Evolutionary conservation across 1,139 yeast species (phyloP).

Genomic region (Candida pseudocylindracea): DNA sequence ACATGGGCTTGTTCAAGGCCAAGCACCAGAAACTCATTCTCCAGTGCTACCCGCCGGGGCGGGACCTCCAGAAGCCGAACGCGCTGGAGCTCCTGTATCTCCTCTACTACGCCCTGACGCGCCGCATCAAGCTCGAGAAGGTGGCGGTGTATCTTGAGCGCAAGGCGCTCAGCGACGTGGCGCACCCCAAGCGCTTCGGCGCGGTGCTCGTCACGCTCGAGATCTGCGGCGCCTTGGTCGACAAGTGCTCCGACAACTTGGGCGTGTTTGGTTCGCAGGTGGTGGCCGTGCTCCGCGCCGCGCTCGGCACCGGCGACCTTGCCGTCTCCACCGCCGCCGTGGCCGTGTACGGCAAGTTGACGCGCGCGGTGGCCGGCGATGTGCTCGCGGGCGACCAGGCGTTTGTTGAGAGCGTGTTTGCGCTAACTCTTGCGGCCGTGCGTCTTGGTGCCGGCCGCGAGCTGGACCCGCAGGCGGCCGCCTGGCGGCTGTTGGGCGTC

Average conservation of each 20-base stretch:
- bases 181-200: constrained; percentile 41
- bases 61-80: constrained; percentile 78
- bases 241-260: constrained; percentile 60
- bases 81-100: constrained; percentile 78
- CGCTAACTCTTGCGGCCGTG: constrained; percentile 7
- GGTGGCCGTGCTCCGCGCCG: constrained; percentile 20
- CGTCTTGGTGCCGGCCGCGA: not conserved
- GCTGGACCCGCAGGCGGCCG: constrained; percentile 13
- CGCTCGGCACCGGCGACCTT: constrained; percentile 28
- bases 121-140: constrained; percentile 73
- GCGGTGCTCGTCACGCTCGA: constrained; percentile 66
- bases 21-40: constrained; percentile 79
- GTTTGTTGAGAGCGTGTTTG: constrained; percentile 28
- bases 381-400: constrained; percentile 51
- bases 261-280: constrained; percentile 57
- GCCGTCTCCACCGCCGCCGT: constrained; percentile 28
- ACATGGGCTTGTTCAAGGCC: constrained; percentile 14
- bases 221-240: constrained; percentile 46
- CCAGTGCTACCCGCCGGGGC: constrained; percentile 87
- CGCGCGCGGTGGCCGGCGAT: constrained; percentile 41
- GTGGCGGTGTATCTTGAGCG: constrained; percentile 51
- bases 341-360: constrained; percentile 32
- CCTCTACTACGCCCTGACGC: constrained; percentile 76
- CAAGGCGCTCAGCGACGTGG: constrained; percentile 35
- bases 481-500: constrained; percentile 26